Evolutionary conservation across 2,329 filamentous ascomycete species (phyloP).

Genomic region (Penicillium thymicola): DNA sequence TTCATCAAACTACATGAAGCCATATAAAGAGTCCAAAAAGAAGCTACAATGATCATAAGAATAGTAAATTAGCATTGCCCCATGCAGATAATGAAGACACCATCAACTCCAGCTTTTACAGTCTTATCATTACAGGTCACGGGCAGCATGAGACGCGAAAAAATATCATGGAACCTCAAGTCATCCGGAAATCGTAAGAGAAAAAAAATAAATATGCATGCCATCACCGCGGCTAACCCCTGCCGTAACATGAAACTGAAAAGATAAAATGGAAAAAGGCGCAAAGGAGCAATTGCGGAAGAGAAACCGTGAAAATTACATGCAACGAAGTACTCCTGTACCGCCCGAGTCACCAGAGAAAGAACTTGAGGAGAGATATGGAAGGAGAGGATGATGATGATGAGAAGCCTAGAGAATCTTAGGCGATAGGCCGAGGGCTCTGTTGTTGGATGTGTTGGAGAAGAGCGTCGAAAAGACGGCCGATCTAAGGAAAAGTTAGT

Average conservation of each 20-base stretch:
- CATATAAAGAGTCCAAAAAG: not conserved
- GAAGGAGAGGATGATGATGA: slow-evolving; percentile 7
- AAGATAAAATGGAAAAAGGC: slow-evolving; percentile 16
- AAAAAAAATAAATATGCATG: slow-evolving; percentile 25
- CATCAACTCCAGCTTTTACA: slow-evolving; percentile 35
- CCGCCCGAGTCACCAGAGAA: slow-evolving; percentile 10
- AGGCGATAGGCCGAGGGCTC: slow-evolving; percentile 44
- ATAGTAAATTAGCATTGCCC: slow-evolving; percentile 19
- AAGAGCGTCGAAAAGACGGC: slow-evolving; percentile 45
- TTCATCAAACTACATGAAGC: not conserved
- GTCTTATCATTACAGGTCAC: slow-evolving; percentile 39
- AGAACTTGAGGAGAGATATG: slow-evolving; percentile 7
- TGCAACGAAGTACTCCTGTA: slow-evolving; percentile 11
- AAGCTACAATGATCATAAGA: slow-evolving; percentile 6
- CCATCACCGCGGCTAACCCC: slow-evolving; percentile 23
- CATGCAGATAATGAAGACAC: slow-evolving; percentile 17
- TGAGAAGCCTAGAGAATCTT: slow-evolving; percentile 16
- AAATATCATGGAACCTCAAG: slow-evolving; percentile 26
- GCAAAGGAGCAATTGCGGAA: slow-evolving; percentile 18
- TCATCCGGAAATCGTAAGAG: slow-evolving; percentile 26
- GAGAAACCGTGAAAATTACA: slow-evolving; percentile 21
- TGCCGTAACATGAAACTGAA: slow-evolving; percentile 25
- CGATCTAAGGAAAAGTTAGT: slow-evolving; percentile 34
- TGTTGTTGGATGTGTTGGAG: slow-evolving; percentile 47
- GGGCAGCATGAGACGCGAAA: slow-evolving; percentile 21